These are phyloP conservation scores for Pythium aristosporum DNA, from an alignment of 352 stramenopile species.

Conservation along the genomic window DNA sequence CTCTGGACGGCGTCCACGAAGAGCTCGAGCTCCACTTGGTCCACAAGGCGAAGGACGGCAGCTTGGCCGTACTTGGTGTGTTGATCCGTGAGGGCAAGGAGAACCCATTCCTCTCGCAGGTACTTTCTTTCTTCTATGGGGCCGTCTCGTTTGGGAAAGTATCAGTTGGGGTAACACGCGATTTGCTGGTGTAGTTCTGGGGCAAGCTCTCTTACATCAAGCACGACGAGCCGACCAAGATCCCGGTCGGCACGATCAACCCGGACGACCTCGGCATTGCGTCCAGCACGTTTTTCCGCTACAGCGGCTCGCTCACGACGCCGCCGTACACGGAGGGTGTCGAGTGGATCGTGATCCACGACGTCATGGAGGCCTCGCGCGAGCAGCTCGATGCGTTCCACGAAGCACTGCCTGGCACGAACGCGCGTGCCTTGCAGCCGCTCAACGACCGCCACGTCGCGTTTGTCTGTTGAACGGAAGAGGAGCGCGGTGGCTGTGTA, in stretches of 20 bases:
- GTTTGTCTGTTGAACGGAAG: constrained; percentile 14
- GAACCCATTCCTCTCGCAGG: not conserved
- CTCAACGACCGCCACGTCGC: constrained; percentile 46
- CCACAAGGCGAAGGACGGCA: constrained; percentile 53
- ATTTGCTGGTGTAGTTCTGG: constrained; percentile 41
- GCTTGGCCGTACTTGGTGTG: constrained; percentile 55
- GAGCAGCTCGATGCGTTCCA: constrained; percentile 57
- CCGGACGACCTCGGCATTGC: constrained; percentile 31
- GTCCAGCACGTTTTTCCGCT: constrained; percentile 52
- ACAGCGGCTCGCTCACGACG: constrained; percentile 73
- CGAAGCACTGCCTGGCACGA: constrained; percentile 42
- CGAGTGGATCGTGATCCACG: constrained; percentile 61
- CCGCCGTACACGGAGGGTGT: constrained; percentile 73
- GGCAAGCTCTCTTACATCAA: constrained; percentile 37
- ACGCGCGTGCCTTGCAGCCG: constrained; percentile 54
- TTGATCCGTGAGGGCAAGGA: constrained; percentile 56
- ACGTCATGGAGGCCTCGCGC: constrained; percentile 47
- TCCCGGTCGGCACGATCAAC: constrained; percentile 39
- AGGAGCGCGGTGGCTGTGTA: too few species aligned
- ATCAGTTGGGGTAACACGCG: not conserved
- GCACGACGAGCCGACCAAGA: constrained; percentile 25
- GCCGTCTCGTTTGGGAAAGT: too few species aligned
- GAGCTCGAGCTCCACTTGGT: constrained; percentile 73
- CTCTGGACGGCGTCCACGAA: constrained; percentile 46
- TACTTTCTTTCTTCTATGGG: not conserved